A percentile compares a stretch with the other conserved stretches of the same genome.
phyloP scores from a whole-genome alignment of 768 basidiomycete genomes.

The Russula lepida region DNA sequence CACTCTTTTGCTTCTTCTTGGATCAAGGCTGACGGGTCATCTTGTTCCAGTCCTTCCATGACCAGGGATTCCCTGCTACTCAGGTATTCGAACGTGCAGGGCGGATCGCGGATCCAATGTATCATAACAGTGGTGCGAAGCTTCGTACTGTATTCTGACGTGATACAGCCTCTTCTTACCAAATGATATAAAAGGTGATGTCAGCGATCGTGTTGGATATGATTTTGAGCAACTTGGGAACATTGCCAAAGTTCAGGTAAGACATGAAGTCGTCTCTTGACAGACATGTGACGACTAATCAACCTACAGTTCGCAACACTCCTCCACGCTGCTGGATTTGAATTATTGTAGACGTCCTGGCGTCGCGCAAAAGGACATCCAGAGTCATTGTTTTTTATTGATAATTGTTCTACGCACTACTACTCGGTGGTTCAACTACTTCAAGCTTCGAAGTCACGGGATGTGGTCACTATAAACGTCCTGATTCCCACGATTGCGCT shows the following conservation, averaged over 20 bases:
- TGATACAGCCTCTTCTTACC: not conserved
- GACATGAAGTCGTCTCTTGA: conserved; percentile 17
- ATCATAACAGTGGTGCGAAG: conserved; percentile 66
- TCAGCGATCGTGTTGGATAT: conserved; percentile 72
- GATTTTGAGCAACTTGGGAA: conserved; percentile 74
- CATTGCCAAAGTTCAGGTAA: conserved; percentile 82
- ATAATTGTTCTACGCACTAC: not conserved
- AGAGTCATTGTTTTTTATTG: not conserved
- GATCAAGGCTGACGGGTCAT: not conserved
- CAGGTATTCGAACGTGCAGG: conserved; percentile 86
- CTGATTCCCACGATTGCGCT: not conserved
- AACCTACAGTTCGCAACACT: conserved; percentile 28
- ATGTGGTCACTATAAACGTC: not conserved
- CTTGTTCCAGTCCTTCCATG: conserved; percentile 55
- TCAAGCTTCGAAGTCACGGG: not conserved
- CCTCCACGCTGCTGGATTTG: conserved; percentile 32
- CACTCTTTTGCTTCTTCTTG: not conserved
- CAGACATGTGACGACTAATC: not conserved
- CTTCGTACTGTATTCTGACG: not conserved
- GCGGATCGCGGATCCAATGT: conserved; percentile 81
- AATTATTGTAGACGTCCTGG: conserved; percentile 9
- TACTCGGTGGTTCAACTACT: not conserved
- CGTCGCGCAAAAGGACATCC: not conserved
- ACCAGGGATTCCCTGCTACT: conserved; percentile 78
- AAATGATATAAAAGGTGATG: conserved; percentile 43